These are phyloP conservation scores for Bigelowiella natans DNA, from an alignment of 78 protist species.

Conservation along the genomic window DNA sequence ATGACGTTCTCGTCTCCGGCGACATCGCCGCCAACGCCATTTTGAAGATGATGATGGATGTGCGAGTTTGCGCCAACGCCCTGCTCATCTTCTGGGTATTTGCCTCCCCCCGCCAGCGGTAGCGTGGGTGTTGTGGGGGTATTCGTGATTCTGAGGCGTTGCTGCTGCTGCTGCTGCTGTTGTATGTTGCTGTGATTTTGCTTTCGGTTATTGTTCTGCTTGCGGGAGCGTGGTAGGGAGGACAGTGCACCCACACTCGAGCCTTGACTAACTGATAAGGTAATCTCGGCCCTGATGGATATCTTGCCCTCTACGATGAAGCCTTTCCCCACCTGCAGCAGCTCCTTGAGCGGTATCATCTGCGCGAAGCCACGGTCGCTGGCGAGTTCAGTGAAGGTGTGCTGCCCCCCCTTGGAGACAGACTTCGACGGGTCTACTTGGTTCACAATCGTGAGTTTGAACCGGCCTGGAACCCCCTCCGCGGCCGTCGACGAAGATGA, in stretches of 20 bases:
- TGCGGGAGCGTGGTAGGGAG: background rate
- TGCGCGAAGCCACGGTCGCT: background rate
- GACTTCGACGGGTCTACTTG: background rate
- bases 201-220: too few relatives aligned
- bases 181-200: too few relatives aligned
- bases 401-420: background rate
- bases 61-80: too few relatives aligned
- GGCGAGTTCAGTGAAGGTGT: background rate
- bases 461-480: background rate
- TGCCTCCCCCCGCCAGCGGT: too few relatives aligned
- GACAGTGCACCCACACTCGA: background rate
- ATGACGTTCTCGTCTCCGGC: background rate
- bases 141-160: too few relatives aligned
- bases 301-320: background rate
- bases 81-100: too few relatives aligned
- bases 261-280: background rate
- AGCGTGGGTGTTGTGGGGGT: too few relatives aligned
- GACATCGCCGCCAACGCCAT: too few relatives aligned
- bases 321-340: background rate
- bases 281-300: background rate
- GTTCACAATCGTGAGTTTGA: background rate
- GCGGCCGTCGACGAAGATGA: too few relatives aligned
- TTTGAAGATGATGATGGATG: too few relatives aligned
- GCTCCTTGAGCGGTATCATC: background rate
- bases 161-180: too few relatives aligned